These are phyloP conservation scores for Russula sp. DNA, from an alignment of 768 basidiomycete genomes.

Conservation along the genomic window DNA sequence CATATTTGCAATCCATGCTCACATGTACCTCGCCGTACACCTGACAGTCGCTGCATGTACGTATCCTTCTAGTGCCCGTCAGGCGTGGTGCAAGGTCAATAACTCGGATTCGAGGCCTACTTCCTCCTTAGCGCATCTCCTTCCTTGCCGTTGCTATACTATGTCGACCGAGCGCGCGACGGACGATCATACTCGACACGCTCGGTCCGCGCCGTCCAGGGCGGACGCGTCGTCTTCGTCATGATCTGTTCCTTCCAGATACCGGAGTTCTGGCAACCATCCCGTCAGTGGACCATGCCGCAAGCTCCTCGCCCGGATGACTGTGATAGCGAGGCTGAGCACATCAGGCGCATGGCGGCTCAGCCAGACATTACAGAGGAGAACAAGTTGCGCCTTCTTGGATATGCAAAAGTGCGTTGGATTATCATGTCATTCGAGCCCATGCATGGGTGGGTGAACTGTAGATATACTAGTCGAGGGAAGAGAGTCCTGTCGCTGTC, in stretches of 20 bases:
- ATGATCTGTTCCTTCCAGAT: slow-evolving; percentile 78
- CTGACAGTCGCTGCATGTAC: slow-evolving; percentile 60
- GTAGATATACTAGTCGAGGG: slow-evolving; percentile 45
- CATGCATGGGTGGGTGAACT: not conserved
- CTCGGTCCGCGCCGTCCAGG: slow-evolving; percentile 38
- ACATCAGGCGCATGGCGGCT: slow-evolving; percentile 27
- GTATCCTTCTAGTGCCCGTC: slow-evolving; percentile 23
- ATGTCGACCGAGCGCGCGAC: slow-evolving; percentile 66
- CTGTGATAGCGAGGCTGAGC: slow-evolving; percentile 26
- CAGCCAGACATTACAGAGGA: slow-evolving; percentile 30
- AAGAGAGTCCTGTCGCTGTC: slow-evolving; percentile 60
- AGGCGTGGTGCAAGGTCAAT: not conserved
- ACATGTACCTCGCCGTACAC: too few relatives aligned
- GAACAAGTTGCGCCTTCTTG: slow-evolving; percentile 29
- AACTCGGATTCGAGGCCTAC: slow-evolving; percentile 50
- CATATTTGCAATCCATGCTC: not conserved
- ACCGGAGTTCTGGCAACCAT: slow-evolving; percentile 69
- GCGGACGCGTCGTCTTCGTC: slow-evolving; percentile 47
- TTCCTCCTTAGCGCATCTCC: slow-evolving; percentile 72
- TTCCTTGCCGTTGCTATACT: slow-evolving; percentile 67
- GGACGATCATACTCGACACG: slow-evolving; percentile 68
- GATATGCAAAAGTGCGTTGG: slow-evolving; percentile 26
- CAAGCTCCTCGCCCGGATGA: slow-evolving; percentile 48
- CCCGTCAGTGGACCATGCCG: slow-evolving; percentile 64
- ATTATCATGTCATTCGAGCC: not conserved